Evolutionary conservation across 2,329 filamentous ascomycete species (phyloP), one percentile per base, ranked within the genome.

Genomic region (Emergomyces orientalis): DNA sequence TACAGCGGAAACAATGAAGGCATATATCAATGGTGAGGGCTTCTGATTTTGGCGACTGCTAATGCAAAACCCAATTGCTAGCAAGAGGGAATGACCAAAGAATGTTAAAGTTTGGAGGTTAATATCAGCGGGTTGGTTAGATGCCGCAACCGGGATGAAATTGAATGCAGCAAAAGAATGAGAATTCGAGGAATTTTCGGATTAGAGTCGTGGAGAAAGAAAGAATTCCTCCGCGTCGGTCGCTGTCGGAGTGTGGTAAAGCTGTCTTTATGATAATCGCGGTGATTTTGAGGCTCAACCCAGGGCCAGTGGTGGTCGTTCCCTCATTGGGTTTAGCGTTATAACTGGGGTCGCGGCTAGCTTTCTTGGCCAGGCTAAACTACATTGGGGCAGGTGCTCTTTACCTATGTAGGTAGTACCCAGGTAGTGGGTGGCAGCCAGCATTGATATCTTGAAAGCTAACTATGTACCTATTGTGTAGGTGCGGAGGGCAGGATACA

Each of bases 1-100:
- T 47, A 51, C n/a, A 30, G 56, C 8, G 27, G 47, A 19, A 59
- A 22, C 61, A 39, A 47, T 17, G 45, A 59, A 49, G 45, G 52
- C 52, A 57, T 59, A 62, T 62, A 62, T 62, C 43, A 49, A 39
- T 51, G 41, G 52, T 8, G 19, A n/a, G 32, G 22, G 3, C 45
- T 39, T 49, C 22, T 22, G 37, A 8, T 8, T 37, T 43, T 22
- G 41, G 13, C n/a, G 41, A 34, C 13, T 49, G 58, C 30, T 34
- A 4, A 8, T 13, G n/a, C 17, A 56, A 22, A 27, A 56, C n/a
- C 13, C 39, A 39, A 22, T 39, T 13, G 32, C 4, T n/a, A 32
- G 25, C n/a, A 1, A 27, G 6, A 17, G 55, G 19, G 37, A n/a
- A n/a, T 14, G 55, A 58, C 43, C 32, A 41, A 43, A 19, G 37